Base-by-base conservation (phyloP, 2,329 filamentous ascomycete genomes). In the Eurotiales sp. region DNA sequence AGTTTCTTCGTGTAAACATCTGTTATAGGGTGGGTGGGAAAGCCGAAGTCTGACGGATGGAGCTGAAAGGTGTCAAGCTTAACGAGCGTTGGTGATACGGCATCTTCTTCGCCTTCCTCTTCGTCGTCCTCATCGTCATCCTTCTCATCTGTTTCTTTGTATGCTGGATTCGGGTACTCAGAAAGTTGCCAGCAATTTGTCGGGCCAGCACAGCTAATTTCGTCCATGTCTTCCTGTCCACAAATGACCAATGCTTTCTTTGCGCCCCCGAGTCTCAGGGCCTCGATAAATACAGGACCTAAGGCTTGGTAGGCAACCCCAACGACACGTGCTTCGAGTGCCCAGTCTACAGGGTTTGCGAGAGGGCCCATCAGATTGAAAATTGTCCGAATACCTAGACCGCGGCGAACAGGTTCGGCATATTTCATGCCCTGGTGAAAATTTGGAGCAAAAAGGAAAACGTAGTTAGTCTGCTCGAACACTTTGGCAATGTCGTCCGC, bases 291-390 rank as follows among this genome's bases (percentile, higher is more conserved):
- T 8, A 95, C 86, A 2, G 86, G 86, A 1, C 92, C 93, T 17
- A 99, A 83, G 60, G 90, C 88, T 64, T 86, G 82, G 56, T 93
- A 84, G 14, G 91, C 92, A 23, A 99, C 92, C 55, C 93, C 93
- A n/a, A 99, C 83, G 53, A 99, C 82, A 25, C 93, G 84, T 11
- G 91, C 90, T 73, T 99, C 93, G 53, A 99, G 82, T 30, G 82
- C 76, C 60, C 85, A 83, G 63, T 96, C 88, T 15, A 95, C 81
- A 0, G 93, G 93, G 70, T 97, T 97, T 41, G 90, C 87, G 23
- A 99, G 77, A 0, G 93, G 93, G 0, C 93, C 93, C 45, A 99
- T 81, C 14, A 99, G 82, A 72, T 99, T 99, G 83, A 99, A 99
- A 59, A 99, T 92, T 2, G 93, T 99, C 61, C 93, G 84, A 79